Percentiles rank a stretch among this genome's conserved stretches.
These are phyloP conservation scores for Choanephora cucurbitarum DNA, from an alignment of 371 early-diverging fungal species.

Conservation along the genomic window DNA sequence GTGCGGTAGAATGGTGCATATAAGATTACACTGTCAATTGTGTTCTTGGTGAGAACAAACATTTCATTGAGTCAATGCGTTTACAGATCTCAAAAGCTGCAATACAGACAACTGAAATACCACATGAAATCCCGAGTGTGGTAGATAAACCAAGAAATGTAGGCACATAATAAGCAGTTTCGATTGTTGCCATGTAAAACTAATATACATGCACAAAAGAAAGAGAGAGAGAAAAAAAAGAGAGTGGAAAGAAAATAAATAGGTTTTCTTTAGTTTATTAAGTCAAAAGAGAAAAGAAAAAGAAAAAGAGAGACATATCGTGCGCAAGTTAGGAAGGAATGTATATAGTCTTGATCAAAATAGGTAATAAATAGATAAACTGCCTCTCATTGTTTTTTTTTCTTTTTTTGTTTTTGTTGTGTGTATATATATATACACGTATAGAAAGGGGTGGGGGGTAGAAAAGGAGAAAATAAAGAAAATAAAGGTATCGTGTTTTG, in stretches of 20 bases:
- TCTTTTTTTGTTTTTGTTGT: not conserved
- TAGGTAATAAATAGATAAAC: not conserved
- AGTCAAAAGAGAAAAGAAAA: conserved; percentile 1
- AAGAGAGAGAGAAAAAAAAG: conserved; percentile 2
- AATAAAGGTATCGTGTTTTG: too few species aligned
- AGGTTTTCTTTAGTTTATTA: conserved; percentile 4
- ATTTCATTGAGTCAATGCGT: conserved; percentile 45
- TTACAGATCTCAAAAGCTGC: conserved; percentile 56
- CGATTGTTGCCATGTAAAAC: conserved; percentile 40
- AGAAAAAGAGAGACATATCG: not conserved
- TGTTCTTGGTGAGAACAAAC: conserved; percentile 59
- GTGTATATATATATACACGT: not conserved
- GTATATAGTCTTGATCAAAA: conserved; percentile 5
- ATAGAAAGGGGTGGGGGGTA: too few species aligned
- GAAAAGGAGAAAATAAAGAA: too few species aligned
- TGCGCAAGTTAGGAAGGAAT: conserved; percentile 1
- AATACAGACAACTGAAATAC: conserved; percentile 47
- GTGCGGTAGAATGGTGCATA: not conserved
- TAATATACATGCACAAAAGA: conserved; percentile 14
- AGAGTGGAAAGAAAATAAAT: conserved; percentile 1
- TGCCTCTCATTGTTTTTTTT: not conserved
- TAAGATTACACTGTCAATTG: conserved; percentile 47
- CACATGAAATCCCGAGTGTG: conserved; percentile 51
- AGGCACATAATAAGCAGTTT: conserved; percentile 47
- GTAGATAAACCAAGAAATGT: conserved; percentile 46